Conservation (phyloP, 2,329 filamentous ascomycete genomes). For the Gyromitra esculenta region DNA sequence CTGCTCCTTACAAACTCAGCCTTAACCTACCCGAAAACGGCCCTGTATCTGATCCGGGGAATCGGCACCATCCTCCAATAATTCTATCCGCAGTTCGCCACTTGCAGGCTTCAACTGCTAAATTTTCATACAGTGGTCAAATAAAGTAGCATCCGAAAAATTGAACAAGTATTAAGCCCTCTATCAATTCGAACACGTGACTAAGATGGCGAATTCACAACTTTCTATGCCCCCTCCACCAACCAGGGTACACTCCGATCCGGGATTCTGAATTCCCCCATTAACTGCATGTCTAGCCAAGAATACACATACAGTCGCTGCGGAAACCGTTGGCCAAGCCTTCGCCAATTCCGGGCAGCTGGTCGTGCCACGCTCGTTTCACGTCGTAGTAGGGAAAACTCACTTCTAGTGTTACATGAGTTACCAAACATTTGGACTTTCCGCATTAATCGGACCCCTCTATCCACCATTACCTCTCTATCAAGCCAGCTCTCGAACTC, state of each 20-base stretch:
- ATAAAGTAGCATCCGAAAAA: background rate
- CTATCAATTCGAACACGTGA: background rate
- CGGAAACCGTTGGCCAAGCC: background rate
- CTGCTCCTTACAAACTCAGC: background rate
- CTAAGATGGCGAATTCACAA: background rate
- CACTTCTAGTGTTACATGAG: constrained; percentile 4
- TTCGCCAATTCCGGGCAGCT: background rate
- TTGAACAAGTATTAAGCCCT: constrained; percentile 13
- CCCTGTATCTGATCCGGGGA: background rate
- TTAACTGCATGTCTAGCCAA: background rate
- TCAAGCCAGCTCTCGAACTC: constrained; percentile 11
- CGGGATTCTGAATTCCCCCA: background rate
- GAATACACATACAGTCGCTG: background rate
- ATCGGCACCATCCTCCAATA: background rate
- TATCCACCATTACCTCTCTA: background rate
- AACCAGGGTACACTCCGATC: background rate
- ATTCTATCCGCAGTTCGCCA: background rate
- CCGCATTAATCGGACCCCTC: constrained; percentile 18
- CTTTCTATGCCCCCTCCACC: background rate
- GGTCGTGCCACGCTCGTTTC: constrained; percentile 24
- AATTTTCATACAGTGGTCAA: background rate
- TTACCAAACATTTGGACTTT: constrained; percentile 20
- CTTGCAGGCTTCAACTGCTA: background rate
- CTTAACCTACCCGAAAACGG: background rate
- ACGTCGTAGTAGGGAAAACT: background rate